Conservation (phyloP, 805 yeast genomes). For the Yamadazyma paraphyllophila region DNA sequence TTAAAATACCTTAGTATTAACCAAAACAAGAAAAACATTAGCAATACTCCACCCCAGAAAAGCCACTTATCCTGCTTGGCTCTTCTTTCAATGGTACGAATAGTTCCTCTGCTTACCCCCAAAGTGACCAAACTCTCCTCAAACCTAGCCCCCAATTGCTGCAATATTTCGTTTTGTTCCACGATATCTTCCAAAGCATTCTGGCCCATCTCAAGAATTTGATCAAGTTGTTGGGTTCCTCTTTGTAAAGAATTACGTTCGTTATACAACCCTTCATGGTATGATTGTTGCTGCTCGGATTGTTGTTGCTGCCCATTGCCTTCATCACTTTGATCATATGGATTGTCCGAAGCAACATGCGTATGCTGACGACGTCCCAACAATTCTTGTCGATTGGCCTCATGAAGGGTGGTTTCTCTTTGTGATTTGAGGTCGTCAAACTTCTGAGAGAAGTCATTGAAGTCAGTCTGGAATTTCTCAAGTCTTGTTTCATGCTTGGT, state of each 20-base stretch:
- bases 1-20: constrained; percentile 64
- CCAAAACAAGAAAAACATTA: constrained; percentile 66
- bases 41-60: constrained; percentile 70
- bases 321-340: constrained; percentile 34
- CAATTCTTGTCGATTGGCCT: constrained; percentile 49
- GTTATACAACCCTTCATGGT: constrained; percentile 64
- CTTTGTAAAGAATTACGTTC: constrained; percentile 64
- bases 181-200: constrained; percentile 81
- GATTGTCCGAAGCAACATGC: constrained; percentile 43
- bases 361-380: constrained; percentile 46
- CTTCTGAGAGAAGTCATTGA: constrained; percentile 45
- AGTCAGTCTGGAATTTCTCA: constrained; percentile 50
- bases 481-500: constrained; percentile 55
- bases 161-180: constrained; percentile 75
- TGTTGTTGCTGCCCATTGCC: constrained; percentile 20
- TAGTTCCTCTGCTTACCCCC: constrained; percentile 85
- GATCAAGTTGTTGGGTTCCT: constrained; percentile 82
- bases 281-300: constrained; percentile 26
- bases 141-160: constrained; percentile 60
- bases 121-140: constrained; percentile 70
- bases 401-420: constrained; percentile 53
- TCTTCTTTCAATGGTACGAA: constrained; percentile 72
- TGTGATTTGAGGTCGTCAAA: constrained; percentile 53
- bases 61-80: constrained; percentile 85
- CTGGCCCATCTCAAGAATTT: constrained; percentile 86